Evolutionary conservation across 108 stramenopile species (phyloP).

Genomic region (Thalassiosira profunda): DNA sequence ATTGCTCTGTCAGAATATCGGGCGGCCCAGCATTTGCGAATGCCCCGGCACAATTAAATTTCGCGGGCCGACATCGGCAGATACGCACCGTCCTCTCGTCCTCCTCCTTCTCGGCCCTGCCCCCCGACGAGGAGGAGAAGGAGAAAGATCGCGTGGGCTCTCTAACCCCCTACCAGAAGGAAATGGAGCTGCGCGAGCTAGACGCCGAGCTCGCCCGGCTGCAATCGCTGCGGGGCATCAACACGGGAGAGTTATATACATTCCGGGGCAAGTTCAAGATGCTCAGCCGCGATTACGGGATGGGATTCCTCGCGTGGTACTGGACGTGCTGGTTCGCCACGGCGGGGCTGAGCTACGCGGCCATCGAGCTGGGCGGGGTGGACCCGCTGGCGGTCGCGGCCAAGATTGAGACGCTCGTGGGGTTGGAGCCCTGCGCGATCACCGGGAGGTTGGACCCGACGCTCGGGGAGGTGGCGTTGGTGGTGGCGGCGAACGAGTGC

Average conservation of each 20-base stretch:
- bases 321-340: conserved; percentile 81
- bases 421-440: conserved; percentile 50
- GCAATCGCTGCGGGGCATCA: conserved; percentile 78
- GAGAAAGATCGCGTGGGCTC: conserved; percentile 74
- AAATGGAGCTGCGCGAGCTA: conserved; percentile 76
- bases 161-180: conserved; percentile 71
- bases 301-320: conserved; percentile 81
- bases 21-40: too few relatives aligned
- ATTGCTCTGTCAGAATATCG: too few relatives aligned
- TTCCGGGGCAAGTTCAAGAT: conserved; percentile 85
- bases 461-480: conserved; percentile 78
- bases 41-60: too few relatives aligned
- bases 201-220: conserved; percentile 77
- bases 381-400: conserved; percentile 71
- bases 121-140: conserved; percentile 75
- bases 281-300: conserved; percentile 76
- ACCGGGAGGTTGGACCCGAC: conserved; percentile 75
- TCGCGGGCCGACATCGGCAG: too few relatives aligned
- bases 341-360: conserved; percentile 62
- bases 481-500: conserved; percentile 80
- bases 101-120: conserved; percentile 79
- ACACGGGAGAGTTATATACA: conserved; percentile 89
- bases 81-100: conserved; percentile 23
- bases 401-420: conserved; percentile 62
- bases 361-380: conserved; percentile 75